Evolutionary conservation across 1,139 yeast species (phyloP).

Genomic region (Taphrina confusa): DNA sequence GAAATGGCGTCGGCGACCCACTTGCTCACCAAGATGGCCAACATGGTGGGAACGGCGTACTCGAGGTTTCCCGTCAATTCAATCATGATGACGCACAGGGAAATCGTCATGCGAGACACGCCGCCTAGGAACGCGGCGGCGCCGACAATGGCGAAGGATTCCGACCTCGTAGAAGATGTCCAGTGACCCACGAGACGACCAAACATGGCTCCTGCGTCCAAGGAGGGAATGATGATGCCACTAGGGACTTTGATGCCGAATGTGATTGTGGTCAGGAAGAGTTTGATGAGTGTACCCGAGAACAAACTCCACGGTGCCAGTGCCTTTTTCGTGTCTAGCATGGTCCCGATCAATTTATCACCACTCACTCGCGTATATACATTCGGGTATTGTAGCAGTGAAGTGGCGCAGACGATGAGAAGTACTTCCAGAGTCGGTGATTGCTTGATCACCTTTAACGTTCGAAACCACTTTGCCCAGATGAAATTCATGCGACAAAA

Average conservation of each 20-base stretch:
- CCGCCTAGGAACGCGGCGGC: conserved; percentile 74
- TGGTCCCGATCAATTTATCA: conserved; percentile 57
- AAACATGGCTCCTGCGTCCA: conserved; percentile 68
- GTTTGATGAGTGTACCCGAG: conserved; percentile 54
- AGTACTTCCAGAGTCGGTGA: conserved; percentile 57
- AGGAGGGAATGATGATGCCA: conserved; percentile 69
- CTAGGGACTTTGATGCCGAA: conserved; percentile 66
- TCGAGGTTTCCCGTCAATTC: conserved; percentile 64
- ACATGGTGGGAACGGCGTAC: conserved; percentile 49
- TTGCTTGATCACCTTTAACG: conserved; percentile 46
- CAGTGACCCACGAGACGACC: conserved; percentile 58
- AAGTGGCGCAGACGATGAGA: conserved; percentile 54
- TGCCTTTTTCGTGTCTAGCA: conserved; percentile 60
- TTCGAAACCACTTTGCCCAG: conserved; percentile 61
- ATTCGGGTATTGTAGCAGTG: conserved; percentile 56
- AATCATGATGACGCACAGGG: conserved; percentile 56
- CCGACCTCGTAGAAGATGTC: conserved; percentile 53
- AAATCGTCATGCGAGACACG: conserved; percentile 65
- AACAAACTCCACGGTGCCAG: conserved; percentile 50
- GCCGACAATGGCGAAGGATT: conserved; percentile 66
- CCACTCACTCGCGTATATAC: conserved; percentile 59
- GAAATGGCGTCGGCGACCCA: conserved; percentile 37
- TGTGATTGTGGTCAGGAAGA: conserved; percentile 55
- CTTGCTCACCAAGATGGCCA: conserved; percentile 37
- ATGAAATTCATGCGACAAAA: conserved; percentile 53